Conservation (phyloP, 2,329 filamentous ascomycete species). For the Calonectria pteridis region DNA sequence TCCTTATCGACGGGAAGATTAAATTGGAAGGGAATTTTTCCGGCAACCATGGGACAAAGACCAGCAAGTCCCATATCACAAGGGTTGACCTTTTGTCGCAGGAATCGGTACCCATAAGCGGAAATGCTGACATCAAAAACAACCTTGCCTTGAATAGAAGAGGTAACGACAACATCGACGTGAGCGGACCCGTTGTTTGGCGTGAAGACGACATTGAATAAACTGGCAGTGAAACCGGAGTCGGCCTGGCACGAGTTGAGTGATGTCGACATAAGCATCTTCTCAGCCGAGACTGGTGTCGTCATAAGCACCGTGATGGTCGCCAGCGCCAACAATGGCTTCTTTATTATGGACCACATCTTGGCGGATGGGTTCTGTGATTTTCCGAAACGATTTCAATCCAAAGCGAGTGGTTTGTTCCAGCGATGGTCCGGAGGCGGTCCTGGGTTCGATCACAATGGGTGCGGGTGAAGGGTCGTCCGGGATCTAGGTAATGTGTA, state of each 20-base stretch:
- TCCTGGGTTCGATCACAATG: slow-evolving; percentile 8
- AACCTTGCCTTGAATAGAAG: slow-evolving; percentile 85
- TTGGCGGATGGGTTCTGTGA: slow-evolving; percentile 38
- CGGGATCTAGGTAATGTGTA: slow-evolving; percentile 3
- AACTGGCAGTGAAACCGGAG: slow-evolving; percentile 86
- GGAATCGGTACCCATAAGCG: slow-evolving; percentile 84
- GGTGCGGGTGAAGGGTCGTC: slow-evolving; percentile 10
- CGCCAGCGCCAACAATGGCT: slow-evolving; percentile 60
- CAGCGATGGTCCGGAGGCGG: slow-evolving; percentile 22
- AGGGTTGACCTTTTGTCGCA: slow-evolving; percentile 78
- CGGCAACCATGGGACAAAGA: slow-evolving; percentile 91
- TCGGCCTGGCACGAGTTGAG: slow-evolving; percentile 87
- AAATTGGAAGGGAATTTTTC: slow-evolving; percentile 81
- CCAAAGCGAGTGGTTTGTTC: slow-evolving; percentile 3
- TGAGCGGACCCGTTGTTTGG: slow-evolving; percentile 79
- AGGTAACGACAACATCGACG: slow-evolving; percentile 84
- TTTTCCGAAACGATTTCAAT: slow-evolving; percentile 16
- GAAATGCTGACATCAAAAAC: slow-evolving; percentile 80
- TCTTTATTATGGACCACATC: slow-evolving; percentile 62
- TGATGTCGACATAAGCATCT: slow-evolving; percentile 83
- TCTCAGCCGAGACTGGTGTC: slow-evolving; percentile 66
- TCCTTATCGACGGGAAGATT: slow-evolving; percentile 70
- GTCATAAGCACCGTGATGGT: slow-evolving; percentile 58
- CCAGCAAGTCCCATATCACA: slow-evolving; percentile 78
- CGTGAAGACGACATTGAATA: slow-evolving; percentile 88